A percentile compares a stretch with the other conserved stretches of the same genome.
These are phyloP conservation scores for Turnera subulata DNA, from an alignment of 345 rosid species.

Conservation along the genomic window DNA sequence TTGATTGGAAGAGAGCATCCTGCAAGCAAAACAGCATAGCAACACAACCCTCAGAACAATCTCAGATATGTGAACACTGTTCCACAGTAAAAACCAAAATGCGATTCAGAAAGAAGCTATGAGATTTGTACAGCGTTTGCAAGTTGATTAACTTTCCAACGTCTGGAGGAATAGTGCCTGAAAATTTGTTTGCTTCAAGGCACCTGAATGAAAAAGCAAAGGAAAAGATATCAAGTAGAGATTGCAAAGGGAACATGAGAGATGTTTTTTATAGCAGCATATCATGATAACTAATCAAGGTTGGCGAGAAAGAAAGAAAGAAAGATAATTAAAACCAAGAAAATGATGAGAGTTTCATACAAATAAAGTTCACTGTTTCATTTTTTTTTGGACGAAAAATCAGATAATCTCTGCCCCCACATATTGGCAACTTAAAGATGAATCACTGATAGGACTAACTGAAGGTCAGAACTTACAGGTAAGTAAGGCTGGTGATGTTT, in stretches of 20 bases:
- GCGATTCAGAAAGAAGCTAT: neutral
- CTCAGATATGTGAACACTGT: neutral
- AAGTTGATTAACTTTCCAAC: conserved; percentile 49
- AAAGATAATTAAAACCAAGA: neutral
- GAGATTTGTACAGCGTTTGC: conserved; percentile 33
- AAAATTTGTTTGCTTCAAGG: conserved; percentile 62
- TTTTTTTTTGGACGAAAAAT: no score
- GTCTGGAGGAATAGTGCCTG: conserved; percentile 48
- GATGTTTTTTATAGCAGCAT: neutral
- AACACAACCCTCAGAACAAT: neutral
- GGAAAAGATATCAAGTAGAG: neutral
- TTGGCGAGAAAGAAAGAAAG: neutral
- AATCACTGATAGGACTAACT: neutral
- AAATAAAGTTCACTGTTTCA: no score
- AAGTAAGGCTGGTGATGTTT: conserved; percentile 40
- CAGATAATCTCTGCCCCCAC: no score
- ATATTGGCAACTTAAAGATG: neutral
- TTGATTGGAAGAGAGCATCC: conserved; percentile 52
- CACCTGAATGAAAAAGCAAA: conserved; percentile 29
- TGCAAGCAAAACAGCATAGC: conserved; percentile 20
- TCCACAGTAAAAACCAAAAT: neutral
- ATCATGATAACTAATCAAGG: neutral
- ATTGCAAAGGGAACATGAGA: conserved; percentile 2
- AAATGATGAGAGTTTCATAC: neutral
- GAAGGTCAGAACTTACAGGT: conserved; percentile 35